Percentiles rank a stretch among this genome's conserved stretches.
These are phyloP conservation scores for Microsporum canis DNA, from an alignment of 2,329 filamentous ascomycete genomes.

Conservation along the genomic window DNA sequence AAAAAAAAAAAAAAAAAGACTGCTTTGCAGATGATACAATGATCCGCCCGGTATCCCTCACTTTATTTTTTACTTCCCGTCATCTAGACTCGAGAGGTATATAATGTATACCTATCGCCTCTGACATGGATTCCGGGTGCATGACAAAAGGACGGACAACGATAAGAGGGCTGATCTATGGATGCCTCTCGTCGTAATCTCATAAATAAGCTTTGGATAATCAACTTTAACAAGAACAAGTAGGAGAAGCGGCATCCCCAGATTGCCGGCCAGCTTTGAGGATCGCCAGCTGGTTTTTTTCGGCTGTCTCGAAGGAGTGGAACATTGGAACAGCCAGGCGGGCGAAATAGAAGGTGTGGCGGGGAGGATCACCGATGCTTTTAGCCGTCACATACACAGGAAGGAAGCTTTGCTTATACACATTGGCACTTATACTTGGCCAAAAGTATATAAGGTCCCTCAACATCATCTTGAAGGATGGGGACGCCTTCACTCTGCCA, in stretches of 20 bases:
- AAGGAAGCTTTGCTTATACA: background rate
- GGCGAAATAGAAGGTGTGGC: background rate
- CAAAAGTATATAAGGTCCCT: background rate
- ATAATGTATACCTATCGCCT: background rate
- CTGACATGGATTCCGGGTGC: background rate
- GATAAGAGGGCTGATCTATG: slow-evolving; percentile 1
- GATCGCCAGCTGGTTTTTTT: background rate
- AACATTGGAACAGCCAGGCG: background rate
- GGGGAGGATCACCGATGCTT: background rate
- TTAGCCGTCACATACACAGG: background rate
- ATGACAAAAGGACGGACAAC: background rate
- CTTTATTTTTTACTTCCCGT: background rate
- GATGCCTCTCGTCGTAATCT: background rate
- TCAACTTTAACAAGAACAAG: background rate
- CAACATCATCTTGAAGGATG: background rate
- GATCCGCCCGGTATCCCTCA: background rate
- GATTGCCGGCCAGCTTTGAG: background rate
- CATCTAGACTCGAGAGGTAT: background rate
- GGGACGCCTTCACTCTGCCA: background rate
- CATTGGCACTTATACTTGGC: background rate
- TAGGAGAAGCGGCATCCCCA: background rate
- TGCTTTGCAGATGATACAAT: background rate
- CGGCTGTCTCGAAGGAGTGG: background rate
- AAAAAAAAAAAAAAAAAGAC: background rate
- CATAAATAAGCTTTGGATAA: background rate